Conservation (phyloP, 768 basidiomycete genomes). For the Calocybe indica region DNA sequence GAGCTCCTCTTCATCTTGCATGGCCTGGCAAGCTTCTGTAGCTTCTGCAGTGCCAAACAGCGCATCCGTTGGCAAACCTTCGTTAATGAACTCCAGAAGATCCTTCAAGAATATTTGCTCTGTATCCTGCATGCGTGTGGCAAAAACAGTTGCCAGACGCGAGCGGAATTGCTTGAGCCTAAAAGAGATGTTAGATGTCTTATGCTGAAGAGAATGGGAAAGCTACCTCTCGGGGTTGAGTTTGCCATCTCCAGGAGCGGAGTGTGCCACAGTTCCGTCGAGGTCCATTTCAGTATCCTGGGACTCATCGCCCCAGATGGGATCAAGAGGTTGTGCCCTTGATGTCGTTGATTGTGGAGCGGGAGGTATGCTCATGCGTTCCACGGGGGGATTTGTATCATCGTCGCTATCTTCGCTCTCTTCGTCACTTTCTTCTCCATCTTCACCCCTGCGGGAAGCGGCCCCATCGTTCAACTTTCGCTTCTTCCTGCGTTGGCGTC, state of each 20-base stretch:
- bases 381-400: constrained; percentile 29
- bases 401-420: constrained; percentile 49
- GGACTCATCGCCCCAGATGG: constrained; percentile 63
- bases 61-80: constrained; percentile 57
- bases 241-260: constrained; percentile 32
- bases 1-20: constrained; percentile 77
- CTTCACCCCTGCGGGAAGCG: constrained; percentile 40
- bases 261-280: constrained; percentile 31
- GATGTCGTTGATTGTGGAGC: constrained; percentile 5
- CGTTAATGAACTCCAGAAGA: constrained; percentile 71
- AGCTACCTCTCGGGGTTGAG: constrained; percentile 57
- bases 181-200: neutral
- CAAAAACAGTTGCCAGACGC: constrained; percentile 68
- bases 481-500: constrained; percentile 76
- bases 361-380: constrained; percentile 44
- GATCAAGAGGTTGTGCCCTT: constrained; percentile 36
- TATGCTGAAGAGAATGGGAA: constrained; percentile 4
- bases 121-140: constrained; percentile 61
- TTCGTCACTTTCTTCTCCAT: constrained; percentile 44
- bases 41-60: constrained; percentile 85
- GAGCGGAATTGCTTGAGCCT: constrained; percentile 60
- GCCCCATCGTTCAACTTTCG: constrained; percentile 76
- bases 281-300: constrained; percentile 61
- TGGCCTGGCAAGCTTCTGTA: constrained; percentile 58
- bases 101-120: constrained; percentile 71